Percentiles rank a stretch among this genome's conserved stretches.
Evolutionary conservation across 345 rosid species (phyloP).

Genomic region (Leavenworthia alabamica): DNA sequence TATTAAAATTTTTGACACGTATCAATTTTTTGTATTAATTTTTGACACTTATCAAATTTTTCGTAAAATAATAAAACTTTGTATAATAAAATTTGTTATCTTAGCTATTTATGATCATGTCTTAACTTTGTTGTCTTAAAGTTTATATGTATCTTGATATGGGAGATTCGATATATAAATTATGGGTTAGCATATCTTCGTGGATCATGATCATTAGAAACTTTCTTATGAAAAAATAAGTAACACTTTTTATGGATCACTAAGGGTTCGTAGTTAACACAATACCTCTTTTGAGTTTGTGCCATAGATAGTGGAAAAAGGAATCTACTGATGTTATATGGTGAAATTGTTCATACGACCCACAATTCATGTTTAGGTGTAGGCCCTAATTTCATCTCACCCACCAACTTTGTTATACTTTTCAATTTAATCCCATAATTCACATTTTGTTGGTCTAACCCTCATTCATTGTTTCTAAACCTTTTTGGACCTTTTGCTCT

Average conservation of each 20-base stretch:
- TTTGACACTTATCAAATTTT: no score
- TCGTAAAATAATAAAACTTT: no score
- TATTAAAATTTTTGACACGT: no score
- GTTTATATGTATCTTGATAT: background rate
- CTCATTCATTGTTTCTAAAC: conserved; percentile 9
- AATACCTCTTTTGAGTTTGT: conserved; percentile 28
- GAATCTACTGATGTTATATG: conserved; percentile 24
- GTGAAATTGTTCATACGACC: conserved; percentile 29
- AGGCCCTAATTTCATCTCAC: conserved; percentile 22
- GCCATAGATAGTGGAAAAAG: conserved; percentile 28
- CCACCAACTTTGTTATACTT: conserved; percentile 16
- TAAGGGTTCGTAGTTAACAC: conserved; percentile 20
- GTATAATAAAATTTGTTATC: no score
- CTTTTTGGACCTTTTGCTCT: conserved; percentile 19
- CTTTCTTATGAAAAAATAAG: conserved; percentile 4
- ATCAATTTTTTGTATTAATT: no score
- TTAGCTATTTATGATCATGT: no score
- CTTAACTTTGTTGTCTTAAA: background rate
- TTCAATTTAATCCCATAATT: conserved; percentile 20
- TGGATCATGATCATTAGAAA: background rate
- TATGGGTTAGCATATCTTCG: background rate
- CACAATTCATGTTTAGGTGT: conserved; percentile 25
- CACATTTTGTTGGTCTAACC: conserved; percentile 13
- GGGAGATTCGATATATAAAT: background rate
- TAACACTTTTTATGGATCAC: conserved; percentile 20